phyloP scores from a whole-genome alignment of 2,329 filamentous ascomycete species.

The Helotiales sp. region DNA sequence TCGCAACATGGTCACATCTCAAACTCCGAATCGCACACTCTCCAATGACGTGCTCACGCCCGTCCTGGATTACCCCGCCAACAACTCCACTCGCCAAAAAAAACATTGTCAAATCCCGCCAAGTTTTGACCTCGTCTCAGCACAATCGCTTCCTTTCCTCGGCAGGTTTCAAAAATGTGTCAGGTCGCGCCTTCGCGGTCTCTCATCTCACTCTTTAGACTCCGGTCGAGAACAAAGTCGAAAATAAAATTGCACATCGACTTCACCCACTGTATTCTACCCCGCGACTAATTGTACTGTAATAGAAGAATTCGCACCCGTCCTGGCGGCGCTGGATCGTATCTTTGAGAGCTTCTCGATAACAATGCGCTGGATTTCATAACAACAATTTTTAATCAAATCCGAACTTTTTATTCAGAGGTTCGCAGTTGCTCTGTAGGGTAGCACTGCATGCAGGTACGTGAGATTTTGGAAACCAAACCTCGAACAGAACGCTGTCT shows the following conservation, averaged over 20 bases:
- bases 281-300: background rate
- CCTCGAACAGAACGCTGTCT: background rate
- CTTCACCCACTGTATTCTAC: background rate
- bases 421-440: background rate
- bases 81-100: background rate
- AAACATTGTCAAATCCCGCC: background rate
- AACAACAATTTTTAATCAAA: background rate
- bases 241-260: background rate
- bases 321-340: background rate
- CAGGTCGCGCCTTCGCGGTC: background rate
- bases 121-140: constrained; percentile 9
- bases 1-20: background rate
- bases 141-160: background rate
- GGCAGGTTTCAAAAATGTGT: constrained; percentile 12
- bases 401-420: background rate
- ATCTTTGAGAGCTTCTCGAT: background rate
- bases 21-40: background rate
- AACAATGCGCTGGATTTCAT: background rate
- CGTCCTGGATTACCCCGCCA: background rate
- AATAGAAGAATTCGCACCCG: background rate
- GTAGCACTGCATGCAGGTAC: background rate
- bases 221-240: background rate
- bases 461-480: constrained; percentile 1
- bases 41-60: background rate
- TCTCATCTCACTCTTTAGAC: background rate